These are phyloP conservation scores for Russula brevipes DNA, from an alignment of 768 basidiomycete genomes.

Conservation along the genomic window DNA sequence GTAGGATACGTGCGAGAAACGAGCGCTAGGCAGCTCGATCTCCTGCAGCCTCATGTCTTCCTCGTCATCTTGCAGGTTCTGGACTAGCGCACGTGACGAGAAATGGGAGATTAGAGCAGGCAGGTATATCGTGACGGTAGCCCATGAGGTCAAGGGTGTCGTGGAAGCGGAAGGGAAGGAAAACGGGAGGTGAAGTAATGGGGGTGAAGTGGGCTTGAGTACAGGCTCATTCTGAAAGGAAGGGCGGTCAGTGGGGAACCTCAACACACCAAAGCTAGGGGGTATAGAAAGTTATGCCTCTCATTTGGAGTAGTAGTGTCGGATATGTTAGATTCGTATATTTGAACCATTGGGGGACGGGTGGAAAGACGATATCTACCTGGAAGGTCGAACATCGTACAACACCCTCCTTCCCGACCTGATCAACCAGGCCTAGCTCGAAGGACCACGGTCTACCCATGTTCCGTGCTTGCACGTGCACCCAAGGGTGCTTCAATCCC, in stretches of 20 bases:
- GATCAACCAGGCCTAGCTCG: constrained; percentile 70
- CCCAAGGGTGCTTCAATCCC: constrained; percentile 64
- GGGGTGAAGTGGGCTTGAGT: constrained; percentile 43
- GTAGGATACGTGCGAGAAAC: constrained; percentile 63
- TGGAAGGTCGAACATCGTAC: constrained; percentile 76
- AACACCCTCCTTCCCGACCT: constrained; percentile 50
- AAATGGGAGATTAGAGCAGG: constrained; percentile 58
- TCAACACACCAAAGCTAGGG: not conserved
- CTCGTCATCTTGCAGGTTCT: constrained; percentile 21
- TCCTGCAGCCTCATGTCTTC: constrained; percentile 26
- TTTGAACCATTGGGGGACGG: constrained; percentile 9
- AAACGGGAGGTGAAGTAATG: constrained; percentile 68
- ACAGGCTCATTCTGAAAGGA: constrained; percentile 48
- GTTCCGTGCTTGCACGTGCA: constrained; percentile 70
- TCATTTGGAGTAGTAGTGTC: too few species aligned
- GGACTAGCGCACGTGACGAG: constrained; percentile 41
- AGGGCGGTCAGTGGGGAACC: constrained; percentile 13
- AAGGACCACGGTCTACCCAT: constrained; percentile 66
- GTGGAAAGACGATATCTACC: constrained; percentile 38
- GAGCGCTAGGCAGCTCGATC: constrained; percentile 42
- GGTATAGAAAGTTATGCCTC: not conserved
- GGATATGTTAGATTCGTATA: not conserved
- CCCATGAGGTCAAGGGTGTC: constrained; percentile 63
- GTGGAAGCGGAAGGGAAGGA: constrained; percentile 54
- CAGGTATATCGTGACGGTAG: constrained; percentile 57